Conservation (phyloP, 805 yeast species). For the Spencermartinsiella europaea region DNA sequence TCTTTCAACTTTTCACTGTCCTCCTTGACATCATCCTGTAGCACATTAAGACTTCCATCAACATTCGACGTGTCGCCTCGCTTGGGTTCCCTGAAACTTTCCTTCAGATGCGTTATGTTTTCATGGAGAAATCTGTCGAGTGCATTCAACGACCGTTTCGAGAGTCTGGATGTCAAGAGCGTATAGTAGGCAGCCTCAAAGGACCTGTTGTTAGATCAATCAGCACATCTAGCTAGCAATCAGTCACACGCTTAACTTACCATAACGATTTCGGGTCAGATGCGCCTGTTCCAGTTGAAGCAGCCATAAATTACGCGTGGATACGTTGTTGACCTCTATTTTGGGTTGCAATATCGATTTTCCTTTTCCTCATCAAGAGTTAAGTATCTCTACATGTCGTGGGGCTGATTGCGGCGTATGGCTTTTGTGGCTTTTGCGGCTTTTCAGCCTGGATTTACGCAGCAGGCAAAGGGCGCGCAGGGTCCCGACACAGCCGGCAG, state of each 20-base stretch:
- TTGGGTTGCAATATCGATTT: no score
- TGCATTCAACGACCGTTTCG: not conserved
- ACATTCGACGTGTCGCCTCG: no score
- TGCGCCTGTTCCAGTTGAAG: not conserved
- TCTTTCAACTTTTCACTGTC: constrained; percentile 16
- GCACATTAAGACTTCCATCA: no score
- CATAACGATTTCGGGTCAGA: not conserved
- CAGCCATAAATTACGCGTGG: not conserved
- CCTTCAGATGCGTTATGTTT: not conserved
- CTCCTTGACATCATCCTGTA: constrained; percentile 3
- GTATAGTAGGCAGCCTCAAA: constrained; percentile 18
- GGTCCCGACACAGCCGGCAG: no score
- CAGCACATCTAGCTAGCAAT: not conserved
- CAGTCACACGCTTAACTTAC: not conserved
- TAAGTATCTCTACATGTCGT: no score
- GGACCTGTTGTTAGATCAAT: constrained; percentile 1
- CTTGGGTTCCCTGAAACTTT: no score
- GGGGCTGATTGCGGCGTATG: no score
- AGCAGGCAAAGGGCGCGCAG: no score
- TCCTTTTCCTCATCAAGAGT: no score
- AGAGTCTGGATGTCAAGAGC: not conserved
- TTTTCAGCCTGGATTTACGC: no score
- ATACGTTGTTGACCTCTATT: no score
- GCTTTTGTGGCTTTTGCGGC: no score
- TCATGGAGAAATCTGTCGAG: not conserved